Conservation (phyloP, 352 stramenopile genomes). For the Phytophthora capsici region DNA sequence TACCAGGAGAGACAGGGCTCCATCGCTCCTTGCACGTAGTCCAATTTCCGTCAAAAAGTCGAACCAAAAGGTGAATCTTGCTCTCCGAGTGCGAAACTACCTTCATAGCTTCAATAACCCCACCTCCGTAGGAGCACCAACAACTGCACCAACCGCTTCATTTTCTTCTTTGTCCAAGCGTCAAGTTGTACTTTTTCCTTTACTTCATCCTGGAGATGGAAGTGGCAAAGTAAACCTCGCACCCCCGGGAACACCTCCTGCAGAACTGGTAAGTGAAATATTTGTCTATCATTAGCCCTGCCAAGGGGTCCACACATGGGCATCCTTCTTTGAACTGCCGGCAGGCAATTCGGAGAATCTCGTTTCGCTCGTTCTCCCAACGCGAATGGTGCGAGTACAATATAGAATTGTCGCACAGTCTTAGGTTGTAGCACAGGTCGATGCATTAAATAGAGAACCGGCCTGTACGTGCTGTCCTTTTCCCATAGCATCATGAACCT, state of each 20-base stretch:
- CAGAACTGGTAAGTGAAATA: too few species aligned
- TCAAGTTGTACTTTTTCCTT: conserved; percentile 5
- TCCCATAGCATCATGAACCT: too few species aligned
- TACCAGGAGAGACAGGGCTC: conserved; percentile 7
- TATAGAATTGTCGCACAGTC: too few species aligned
- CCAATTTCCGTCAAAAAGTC: background rate
- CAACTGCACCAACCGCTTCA: conserved; percentile 1
- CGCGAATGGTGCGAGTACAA: too few species aligned
- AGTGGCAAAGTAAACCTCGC: conserved; percentile 15
- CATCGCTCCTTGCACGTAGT: background rate
- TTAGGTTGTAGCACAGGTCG: too few species aligned
- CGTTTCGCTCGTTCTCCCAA: conserved; percentile 20
- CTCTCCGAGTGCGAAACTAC: background rate
- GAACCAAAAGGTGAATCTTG: background rate
- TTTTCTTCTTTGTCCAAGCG: background rate
- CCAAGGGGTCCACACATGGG: background rate
- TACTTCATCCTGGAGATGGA: conserved; percentile 4
- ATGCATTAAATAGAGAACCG: too few species aligned
- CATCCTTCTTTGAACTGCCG: conserved; percentile 9
- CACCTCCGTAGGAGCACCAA: background rate
- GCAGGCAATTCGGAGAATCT: conserved; percentile 1
- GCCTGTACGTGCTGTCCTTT: too few species aligned
- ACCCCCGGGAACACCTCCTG: too few species aligned
- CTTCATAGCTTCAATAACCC: conserved; percentile 2
- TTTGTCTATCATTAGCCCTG: conserved; percentile 16